Conservation (phyloP, 164 flowering plant genomes). For the Houttuynia cordata region DNA sequence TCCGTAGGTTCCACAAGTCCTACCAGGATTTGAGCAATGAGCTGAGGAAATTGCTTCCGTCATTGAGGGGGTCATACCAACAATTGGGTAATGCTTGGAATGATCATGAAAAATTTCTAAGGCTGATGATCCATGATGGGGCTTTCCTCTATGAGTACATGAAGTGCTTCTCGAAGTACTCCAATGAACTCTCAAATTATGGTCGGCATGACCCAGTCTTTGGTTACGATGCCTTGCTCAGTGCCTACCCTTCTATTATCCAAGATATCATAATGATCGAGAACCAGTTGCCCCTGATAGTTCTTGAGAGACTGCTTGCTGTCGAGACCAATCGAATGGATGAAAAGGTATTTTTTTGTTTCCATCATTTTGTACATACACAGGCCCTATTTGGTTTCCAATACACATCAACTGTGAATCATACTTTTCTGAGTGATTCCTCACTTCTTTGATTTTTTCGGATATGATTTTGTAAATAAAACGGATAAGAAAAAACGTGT, state of each 20-base stretch:
- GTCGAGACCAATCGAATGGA: constrained; percentile 8
- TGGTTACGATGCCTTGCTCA: constrained; percentile 39
- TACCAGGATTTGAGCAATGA: constrained; percentile 8
- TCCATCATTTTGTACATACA: too few species aligned
- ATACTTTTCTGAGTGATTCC: too few species aligned
- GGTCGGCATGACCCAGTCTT: constrained; percentile 44
- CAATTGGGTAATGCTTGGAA: not conserved
- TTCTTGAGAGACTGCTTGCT: constrained; percentile 15
- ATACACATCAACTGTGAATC: too few species aligned
- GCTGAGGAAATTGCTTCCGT: not conserved
- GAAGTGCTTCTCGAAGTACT: constrained; percentile 17
- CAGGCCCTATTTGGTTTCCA: too few species aligned
- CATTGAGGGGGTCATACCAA: not conserved
- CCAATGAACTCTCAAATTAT: constrained; percentile 26
- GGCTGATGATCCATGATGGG: constrained; percentile 62
- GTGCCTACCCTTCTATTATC: constrained; percentile 32
- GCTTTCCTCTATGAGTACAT: constrained; percentile 57
- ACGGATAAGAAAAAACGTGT: too few species aligned
- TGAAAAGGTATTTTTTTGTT: not conserved
- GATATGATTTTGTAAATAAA: too few species aligned
- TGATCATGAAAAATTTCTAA: constrained; percentile 38
- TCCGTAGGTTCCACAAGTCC: constrained; percentile 7
- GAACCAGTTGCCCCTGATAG: constrained; percentile 52
- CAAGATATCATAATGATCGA: constrained; percentile 64
- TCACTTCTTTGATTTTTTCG: too few species aligned